Evolutionary conservation across 2,329 filamentous ascomycete genomes (phyloP).

Genomic region (Fusarium sp.): DNA sequence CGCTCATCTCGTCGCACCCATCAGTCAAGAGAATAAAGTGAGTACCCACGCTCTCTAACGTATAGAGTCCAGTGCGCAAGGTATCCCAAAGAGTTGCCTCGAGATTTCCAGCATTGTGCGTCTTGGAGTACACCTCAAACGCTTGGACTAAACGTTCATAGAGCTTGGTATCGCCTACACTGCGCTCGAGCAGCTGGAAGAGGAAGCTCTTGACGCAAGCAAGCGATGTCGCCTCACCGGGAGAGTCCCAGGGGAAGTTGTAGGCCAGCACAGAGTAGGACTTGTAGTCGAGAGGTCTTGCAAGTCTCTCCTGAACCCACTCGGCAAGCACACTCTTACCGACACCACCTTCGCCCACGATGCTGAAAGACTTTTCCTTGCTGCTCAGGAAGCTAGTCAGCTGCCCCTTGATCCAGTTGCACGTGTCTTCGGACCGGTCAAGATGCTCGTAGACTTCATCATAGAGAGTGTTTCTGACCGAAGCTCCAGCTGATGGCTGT

Average conservation of each 20-base stretch:
- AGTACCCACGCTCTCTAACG: slow-evolving; percentile 42
- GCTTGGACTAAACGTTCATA: slow-evolving; percentile 46
- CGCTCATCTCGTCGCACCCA: slow-evolving; percentile 49
- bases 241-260: slow-evolving; percentile 49
- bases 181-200: slow-evolving; percentile 51
- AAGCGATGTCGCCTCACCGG: slow-evolving; percentile 44
- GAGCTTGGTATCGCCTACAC: slow-evolving; percentile 50
- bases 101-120: slow-evolving; percentile 40
- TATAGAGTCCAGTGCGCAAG: slow-evolving; percentile 47
- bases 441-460: slow-evolving; percentile 51
- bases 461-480: slow-evolving; percentile 44
- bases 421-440: slow-evolving; percentile 52
- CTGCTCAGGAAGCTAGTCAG: slow-evolving; percentile 49
- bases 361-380: slow-evolving; percentile 47
- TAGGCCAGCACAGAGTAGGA: slow-evolving; percentile 50
- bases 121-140: slow-evolving; percentile 40
- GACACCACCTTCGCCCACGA: slow-evolving; percentile 48
- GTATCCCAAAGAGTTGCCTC: slow-evolving; percentile 48
- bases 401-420: slow-evolving; percentile 51
- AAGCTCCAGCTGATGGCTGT: slow-evolving; percentile 41
- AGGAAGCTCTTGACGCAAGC: slow-evolving; percentile 51
- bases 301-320: slow-evolving; percentile 53
- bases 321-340: slow-evolving; percentile 52
- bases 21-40: slow-evolving; percentile 50
- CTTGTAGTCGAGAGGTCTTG: slow-evolving; percentile 49